A percentile compares a stretch with the other conserved stretches of the same genome.
Evolutionary conservation across 345 rosid species (phyloP).

Genomic region (Rhodamnia argentea): DNA sequence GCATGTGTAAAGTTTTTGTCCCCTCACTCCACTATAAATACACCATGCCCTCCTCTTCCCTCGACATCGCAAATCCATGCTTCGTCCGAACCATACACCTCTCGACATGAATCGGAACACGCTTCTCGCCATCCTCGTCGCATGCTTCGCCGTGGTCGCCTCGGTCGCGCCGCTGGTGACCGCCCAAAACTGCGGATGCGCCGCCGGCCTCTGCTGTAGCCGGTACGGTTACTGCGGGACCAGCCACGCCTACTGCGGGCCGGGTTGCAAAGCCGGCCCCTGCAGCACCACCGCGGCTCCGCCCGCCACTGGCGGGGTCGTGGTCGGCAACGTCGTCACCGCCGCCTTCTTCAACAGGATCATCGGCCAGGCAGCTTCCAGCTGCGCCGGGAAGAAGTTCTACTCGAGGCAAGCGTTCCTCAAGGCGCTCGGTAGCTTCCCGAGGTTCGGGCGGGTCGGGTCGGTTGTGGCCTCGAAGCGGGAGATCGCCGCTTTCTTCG

Average conservation of each 20-base stretch:
- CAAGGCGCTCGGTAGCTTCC: constrained; percentile 26
- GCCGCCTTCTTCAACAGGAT: constrained; percentile 42
- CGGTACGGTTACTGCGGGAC: constrained; percentile 30
- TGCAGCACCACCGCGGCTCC: constrained; percentile 23
- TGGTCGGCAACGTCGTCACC: constrained; percentile 36
- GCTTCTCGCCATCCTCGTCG: background rate
- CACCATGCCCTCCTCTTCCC: background rate
- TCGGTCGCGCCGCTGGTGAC: background rate
- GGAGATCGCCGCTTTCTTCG: constrained; percentile 75
- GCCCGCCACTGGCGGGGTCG: constrained; percentile 6
- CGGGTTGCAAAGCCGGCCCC: constrained; percentile 46
- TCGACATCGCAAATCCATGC: background rate
- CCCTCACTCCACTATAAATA: background rate
- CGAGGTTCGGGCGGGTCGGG: constrained; percentile 49
- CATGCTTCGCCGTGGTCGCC: background rate
- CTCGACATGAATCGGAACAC: background rate
- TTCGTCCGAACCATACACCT: background rate
- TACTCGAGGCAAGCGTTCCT: constrained; percentile 52
- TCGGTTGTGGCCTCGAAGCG: constrained; percentile 40
- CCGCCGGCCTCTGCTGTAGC: constrained; percentile 28
- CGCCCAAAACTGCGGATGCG: constrained; percentile 21
- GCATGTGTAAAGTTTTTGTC: background rate
- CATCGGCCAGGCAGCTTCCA: constrained; percentile 29
- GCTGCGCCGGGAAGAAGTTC: constrained; percentile 49
- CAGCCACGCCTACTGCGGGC: constrained; percentile 26